Percentiles rank a stretch among this genome's conserved stretches.
These are phyloP conservation scores for Myxozyma neotropica DNA, from an alignment of 805 yeast species.

Conservation along the genomic window DNA sequence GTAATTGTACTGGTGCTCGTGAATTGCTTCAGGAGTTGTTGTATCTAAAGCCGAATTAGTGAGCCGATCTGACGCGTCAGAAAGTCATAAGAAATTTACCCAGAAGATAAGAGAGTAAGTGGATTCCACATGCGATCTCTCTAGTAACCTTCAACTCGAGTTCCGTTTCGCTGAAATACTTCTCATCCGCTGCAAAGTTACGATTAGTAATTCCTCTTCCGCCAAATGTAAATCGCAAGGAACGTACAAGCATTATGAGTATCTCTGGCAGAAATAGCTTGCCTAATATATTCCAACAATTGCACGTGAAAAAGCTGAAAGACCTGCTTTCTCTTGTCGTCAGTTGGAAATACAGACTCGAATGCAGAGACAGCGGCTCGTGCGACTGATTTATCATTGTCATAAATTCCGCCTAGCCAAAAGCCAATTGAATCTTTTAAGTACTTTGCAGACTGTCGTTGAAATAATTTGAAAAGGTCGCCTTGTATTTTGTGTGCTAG, in stretches of 20 bases:
- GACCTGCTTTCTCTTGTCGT: slow-evolving; percentile 56
- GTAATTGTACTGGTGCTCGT: slow-evolving; percentile 23
- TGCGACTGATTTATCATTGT: slow-evolving; percentile 65
- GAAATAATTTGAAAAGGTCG: slow-evolving; percentile 51
- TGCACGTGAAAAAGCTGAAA: slow-evolving; percentile 63
- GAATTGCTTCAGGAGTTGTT: slow-evolving; percentile 19
- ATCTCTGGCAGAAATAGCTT: slow-evolving; percentile 45
- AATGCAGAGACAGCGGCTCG: slow-evolving; percentile 53
- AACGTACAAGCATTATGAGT: slow-evolving; percentile 17
- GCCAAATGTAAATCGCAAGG: not conserved
- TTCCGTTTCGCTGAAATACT: slow-evolving; percentile 27
- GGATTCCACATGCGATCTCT: slow-evolving; percentile 26
- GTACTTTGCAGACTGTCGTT: slow-evolving; percentile 63
- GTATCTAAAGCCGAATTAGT: not conserved
- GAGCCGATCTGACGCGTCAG: not conserved
- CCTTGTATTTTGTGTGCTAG: slow-evolving; percentile 69
- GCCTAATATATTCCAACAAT: slow-evolving; percentile 57
- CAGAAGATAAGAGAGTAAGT: slow-evolving; percentile 21
- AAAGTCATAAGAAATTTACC: not conserved
- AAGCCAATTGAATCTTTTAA: slow-evolving; percentile 72
- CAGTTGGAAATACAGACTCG: slow-evolving; percentile 57
- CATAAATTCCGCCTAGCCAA: slow-evolving; percentile 72
- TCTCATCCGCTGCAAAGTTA: slow-evolving; percentile 22
- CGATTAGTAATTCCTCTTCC: not conserved
- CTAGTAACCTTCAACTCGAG: slow-evolving; percentile 16